phyloP scores from a whole-genome alignment of 768 basidiomycete genomes.

The Candolleomyces aberdarensis region DNA sequence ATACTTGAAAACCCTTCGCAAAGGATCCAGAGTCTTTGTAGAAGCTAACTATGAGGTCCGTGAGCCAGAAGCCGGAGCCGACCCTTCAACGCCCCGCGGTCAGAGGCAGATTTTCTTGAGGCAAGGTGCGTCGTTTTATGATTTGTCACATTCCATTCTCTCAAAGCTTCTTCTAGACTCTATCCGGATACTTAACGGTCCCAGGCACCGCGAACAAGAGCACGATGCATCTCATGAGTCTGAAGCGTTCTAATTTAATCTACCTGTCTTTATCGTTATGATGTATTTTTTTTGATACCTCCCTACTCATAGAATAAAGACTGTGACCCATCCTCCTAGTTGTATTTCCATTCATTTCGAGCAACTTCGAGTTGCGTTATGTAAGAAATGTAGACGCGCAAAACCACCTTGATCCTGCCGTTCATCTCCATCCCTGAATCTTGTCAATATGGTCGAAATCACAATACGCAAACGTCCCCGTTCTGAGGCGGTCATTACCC shows the following conservation, averaged over 20 bases:
- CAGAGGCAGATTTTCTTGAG: slow-evolving; percentile 82
- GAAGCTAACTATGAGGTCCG: slow-evolving; percentile 77
- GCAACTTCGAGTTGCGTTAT: neutral
- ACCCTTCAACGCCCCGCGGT: slow-evolving; percentile 62
- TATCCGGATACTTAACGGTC: neutral
- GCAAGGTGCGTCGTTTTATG: slow-evolving; percentile 52
- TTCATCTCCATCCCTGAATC: neutral
- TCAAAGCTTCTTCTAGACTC: neutral
- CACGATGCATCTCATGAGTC: neutral
- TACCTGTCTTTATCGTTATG: neutral
- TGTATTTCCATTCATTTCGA: too few species aligned
- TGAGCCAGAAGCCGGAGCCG: slow-evolving; percentile 65
- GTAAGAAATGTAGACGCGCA: neutral
- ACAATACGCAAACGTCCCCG: slow-evolving; percentile 70
- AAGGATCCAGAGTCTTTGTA: slow-evolving; percentile 76
- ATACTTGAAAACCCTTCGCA: slow-evolving; percentile 61
- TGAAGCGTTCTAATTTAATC: neutral
- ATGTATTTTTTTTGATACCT: neutral
- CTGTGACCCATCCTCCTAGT: neutral
- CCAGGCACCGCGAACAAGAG: neutral
- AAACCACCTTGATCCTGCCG: neutral
- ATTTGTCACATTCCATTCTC: neutral
- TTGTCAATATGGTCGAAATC: slow-evolving; percentile 47
- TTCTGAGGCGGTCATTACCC: slow-evolving; percentile 71
- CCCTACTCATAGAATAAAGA: neutral